These are phyloP conservation scores for Fraxinus americana DNA, from an alignment of 257 asterid genomes.

Conservation along the genomic window DNA sequence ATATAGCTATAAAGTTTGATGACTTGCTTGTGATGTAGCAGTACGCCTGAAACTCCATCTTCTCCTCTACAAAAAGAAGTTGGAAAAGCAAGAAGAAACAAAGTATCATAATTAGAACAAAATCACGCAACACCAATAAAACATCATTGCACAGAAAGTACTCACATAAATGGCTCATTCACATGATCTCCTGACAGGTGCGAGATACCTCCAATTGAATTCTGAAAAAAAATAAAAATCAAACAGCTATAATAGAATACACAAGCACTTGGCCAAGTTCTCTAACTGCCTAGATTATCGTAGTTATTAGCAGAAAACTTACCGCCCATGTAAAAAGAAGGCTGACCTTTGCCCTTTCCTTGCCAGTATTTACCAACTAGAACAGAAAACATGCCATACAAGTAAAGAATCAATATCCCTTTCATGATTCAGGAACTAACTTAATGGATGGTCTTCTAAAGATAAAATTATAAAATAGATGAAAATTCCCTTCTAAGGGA, in stretches of 20 bases:
- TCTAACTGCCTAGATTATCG: slow-evolving; percentile 10
- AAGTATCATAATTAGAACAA: slow-evolving; percentile 29
- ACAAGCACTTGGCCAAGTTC: slow-evolving; percentile 1
- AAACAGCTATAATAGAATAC: slow-evolving; percentile 28
- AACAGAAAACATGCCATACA: slow-evolving; percentile 28
- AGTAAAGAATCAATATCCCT: slow-evolving; percentile 19
- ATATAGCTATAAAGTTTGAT: slow-evolving; percentile 58
- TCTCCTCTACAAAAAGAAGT: slow-evolving; percentile 54
- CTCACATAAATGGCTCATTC: slow-evolving; percentile 97
- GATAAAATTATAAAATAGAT: neutral
- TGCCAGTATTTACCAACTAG: slow-evolving; percentile 97
- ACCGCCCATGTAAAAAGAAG: slow-evolving; percentile 98
- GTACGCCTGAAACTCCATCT: slow-evolving; percentile 99
- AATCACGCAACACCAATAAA: slow-evolving; percentile 3
- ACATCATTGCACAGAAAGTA: slow-evolving; percentile 22
- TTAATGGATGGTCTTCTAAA: neutral
- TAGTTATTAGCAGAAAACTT: slow-evolving; percentile 37
- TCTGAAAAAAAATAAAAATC: slow-evolving; percentile 46
- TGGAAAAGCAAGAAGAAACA: slow-evolving; percentile 23
- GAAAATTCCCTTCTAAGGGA: neutral
- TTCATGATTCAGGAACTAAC: neutral
- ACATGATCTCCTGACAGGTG: slow-evolving; percentile 93
- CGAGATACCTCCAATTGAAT: slow-evolving; percentile 90
- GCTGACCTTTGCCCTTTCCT: slow-evolving; percentile 98
- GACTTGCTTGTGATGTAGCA: slow-evolving; percentile 99